These are phyloP conservation scores for Litchi chinensis DNA, from an alignment of 345 rosid species.

Conservation along the genomic window DNA sequence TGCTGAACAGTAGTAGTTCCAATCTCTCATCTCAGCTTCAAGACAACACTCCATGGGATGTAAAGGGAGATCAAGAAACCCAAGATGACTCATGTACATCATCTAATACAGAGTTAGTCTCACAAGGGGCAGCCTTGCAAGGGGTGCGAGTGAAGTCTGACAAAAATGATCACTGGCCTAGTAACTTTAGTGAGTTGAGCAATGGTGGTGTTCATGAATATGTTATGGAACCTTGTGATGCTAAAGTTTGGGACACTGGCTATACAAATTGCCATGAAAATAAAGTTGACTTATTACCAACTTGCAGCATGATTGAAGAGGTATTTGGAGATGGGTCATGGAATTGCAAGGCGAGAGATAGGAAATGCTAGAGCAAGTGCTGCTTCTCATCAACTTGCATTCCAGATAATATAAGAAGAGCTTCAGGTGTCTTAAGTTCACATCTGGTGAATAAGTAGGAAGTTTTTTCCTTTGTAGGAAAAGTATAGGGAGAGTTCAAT, in stretches of 20 bases:
- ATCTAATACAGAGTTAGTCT: constrained; percentile 21
- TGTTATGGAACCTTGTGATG: constrained; percentile 36
- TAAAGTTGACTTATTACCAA: constrained; percentile 47
- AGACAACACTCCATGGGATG: constrained; percentile 16
- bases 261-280: constrained; percentile 28
- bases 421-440: not conserved
- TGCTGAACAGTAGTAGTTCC: constrained; percentile 14
- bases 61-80: constrained; percentile 19
- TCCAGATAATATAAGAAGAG: not conserved
- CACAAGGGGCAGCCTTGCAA: not conserved
- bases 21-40: constrained; percentile 14
- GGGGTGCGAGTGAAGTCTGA: constrained; percentile 21
- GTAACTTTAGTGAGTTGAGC: constrained; percentile 23
- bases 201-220: constrained; percentile 29
- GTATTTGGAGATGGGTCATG: constrained; percentile 54
- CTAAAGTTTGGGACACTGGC: constrained; percentile 49
- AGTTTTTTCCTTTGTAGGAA: not conserved
- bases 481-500: constrained; percentile 5
- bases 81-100: constrained; percentile 48
- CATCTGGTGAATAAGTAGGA: constrained; percentile 9
- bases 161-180: constrained; percentile 19
- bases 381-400: not conserved
- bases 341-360: constrained; percentile 31
- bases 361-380: constrained; percentile 22
- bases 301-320: constrained; percentile 59